phyloP scores from a whole-genome alignment of 2,329 filamentous ascomycete species.

The Cytospora paraplurivora region DNA sequence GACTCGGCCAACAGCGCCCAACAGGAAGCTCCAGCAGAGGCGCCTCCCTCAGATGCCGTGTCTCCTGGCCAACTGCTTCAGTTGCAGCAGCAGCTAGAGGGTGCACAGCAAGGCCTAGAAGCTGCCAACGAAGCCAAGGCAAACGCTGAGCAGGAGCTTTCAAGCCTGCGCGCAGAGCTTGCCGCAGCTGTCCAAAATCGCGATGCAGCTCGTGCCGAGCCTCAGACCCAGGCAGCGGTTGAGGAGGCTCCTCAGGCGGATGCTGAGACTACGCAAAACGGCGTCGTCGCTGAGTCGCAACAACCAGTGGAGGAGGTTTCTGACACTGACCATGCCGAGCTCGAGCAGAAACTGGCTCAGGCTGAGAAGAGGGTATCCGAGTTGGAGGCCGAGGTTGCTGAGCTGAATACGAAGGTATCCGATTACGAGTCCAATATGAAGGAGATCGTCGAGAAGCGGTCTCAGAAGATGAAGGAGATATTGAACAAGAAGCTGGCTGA shows the following conservation, averaged over 20 bases:
- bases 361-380: constrained; percentile 65
- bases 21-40: constrained; percentile 36
- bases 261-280: constrained; percentile 36
- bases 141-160: constrained; percentile 65
- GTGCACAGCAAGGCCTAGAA: constrained; percentile 60
- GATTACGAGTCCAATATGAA: constrained; percentile 66
- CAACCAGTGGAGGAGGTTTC: constrained; percentile 42
- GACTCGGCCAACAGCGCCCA: constrained; percentile 15
- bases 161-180: constrained; percentile 59
- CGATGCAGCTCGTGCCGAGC: constrained; percentile 58
- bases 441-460: constrained; percentile 63
- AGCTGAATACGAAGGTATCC: constrained; percentile 64
- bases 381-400: constrained; percentile 64
- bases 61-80: constrained; percentile 50
- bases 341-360: constrained; percentile 64
- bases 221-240: constrained; percentile 33
- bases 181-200: constrained; percentile 63
- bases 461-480: constrained; percentile 68
- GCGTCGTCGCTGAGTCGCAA: constrained; percentile 30
- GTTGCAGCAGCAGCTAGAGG: constrained; percentile 49
- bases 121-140: constrained; percentile 68
- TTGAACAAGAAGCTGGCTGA: constrained; percentile 73
- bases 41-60: constrained; percentile 37
- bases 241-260: constrained; percentile 32
- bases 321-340: constrained; percentile 59